Evolutionary conservation across 345 rosid genomes (phyloP).

Genomic region (Carallia brachiata): DNA sequence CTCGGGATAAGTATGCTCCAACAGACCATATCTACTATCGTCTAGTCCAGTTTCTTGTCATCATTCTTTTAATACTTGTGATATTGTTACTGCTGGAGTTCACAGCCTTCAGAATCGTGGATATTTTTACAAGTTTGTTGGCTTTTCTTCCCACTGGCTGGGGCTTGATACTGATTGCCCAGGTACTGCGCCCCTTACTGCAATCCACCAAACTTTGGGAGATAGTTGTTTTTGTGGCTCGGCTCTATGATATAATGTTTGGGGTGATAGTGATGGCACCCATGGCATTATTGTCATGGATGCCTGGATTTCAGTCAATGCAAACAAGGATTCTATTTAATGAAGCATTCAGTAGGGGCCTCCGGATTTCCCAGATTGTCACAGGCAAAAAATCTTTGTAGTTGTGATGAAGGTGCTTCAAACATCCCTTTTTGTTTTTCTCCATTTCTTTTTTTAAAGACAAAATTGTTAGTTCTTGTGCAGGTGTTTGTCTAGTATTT

Average conservation of each 20-base stretch:
- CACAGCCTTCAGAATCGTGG: slow-evolving; percentile 59
- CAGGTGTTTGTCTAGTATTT: too few relatives aligned
- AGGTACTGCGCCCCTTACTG: slow-evolving; percentile 67
- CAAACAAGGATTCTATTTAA: slow-evolving; percentile 84
- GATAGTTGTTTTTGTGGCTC: slow-evolving; percentile 69
- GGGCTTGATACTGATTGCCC: slow-evolving; percentile 74
- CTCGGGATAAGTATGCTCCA: slow-evolving; percentile 66
- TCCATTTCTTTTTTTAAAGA: background rate
- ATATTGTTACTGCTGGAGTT: slow-evolving; percentile 61
- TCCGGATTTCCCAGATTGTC: slow-evolving; percentile 76
- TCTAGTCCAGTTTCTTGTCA: slow-evolving; percentile 78
- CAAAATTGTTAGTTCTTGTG: background rate
- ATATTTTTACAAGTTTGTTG: slow-evolving; percentile 70
- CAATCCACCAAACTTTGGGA: slow-evolving; percentile 63
- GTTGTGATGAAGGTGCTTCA: slow-evolving; percentile 35
- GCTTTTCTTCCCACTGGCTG: slow-evolving; percentile 93
- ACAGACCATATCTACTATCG: slow-evolving; percentile 82
- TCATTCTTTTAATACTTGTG: slow-evolving; percentile 50
- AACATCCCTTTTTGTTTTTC: background rate
- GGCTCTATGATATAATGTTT: slow-evolving; percentile 71
- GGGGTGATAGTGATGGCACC: slow-evolving; percentile 82
- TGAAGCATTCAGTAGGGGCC: slow-evolving; percentile 89
- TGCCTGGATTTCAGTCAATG: slow-evolving; percentile 94
- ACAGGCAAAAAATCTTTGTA: slow-evolving; percentile 64
- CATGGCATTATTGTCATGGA: slow-evolving; percentile 87